Evolutionary conservation across 768 basidiomycete species (phyloP), one percentile per base, ranked within the genome.

Genomic region (Pleurotus salmoneostramineus): DNA sequence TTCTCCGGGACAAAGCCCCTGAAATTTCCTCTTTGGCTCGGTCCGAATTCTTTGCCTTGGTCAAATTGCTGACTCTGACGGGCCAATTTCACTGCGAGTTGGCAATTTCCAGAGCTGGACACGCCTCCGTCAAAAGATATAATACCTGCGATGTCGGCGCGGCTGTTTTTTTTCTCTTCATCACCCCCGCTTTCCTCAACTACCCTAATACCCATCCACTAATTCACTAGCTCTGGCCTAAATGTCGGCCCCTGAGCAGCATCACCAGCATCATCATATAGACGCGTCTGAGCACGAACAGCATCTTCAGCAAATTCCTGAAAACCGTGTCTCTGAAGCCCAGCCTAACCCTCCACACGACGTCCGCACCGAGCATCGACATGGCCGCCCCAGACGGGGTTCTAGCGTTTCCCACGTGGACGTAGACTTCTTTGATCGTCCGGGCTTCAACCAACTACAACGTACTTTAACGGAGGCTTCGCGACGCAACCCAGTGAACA

Each of bases 341-440:
- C 37, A 10, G n/a, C 37, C 37, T 1, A 8, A 40, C n/a, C n/a
- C 37, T n/a, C 3, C 37, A 10, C 37, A 45, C 44, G 44, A 45
- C 8, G 44, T 45, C 11, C 44, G 17, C n/a, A 17, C 44, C 8
- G 44, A 45, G 15, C 50, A 51, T 31, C 21, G 31, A 7, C 50
- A 34, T 37, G 35, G 50, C 14, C 50, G 15, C 3, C 50, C 27
- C 14, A 7, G 54, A 43, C 54, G 37, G n/a, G 35, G 36, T 33
- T 31, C n/a, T 40, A 56, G 17, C 12, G 40, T 44, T 33, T 56
- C 54, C 15, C 54, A 46, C 42, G 54, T 56, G 14, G 54, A 56
- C n/a, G 54, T 56, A 14, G 54, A 56, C 54, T 56, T 56, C 44
- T 56, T 56, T 33, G 54, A 56, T 56, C 54, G 44, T 31, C 40